Evolutionary conservation across 805 yeast species (phyloP), one percentile per base, ranked within the genome.

Genomic region (Zygotorulaspora florentina): DNA sequence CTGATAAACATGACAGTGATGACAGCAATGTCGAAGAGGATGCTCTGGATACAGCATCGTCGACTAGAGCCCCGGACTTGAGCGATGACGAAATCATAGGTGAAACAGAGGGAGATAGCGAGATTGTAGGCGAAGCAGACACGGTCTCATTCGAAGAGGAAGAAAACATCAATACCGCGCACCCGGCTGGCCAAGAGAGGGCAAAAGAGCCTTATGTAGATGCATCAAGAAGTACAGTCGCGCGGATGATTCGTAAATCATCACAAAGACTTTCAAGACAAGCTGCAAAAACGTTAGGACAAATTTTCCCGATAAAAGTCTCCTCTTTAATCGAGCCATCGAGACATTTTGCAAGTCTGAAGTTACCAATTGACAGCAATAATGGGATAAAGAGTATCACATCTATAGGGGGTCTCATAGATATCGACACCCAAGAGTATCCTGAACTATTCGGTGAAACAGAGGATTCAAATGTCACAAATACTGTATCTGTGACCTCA

Each of bases 261-360:
- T 85, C 93, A 0, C 95, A 86, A 56, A 79, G 77, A 3, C 69
- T 85, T 45, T 90, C 91, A 0, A 69, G 90, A 40, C 80, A 79
- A 51, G 93, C 93, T 1, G 96, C 96, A 0, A 95, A 84, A 56
- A 84, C 81, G 42, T 82, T 89, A 77, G 96, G 95, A 0, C 87
- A 87, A n/a, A 84, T 83, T 50, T 72, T 90, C 17, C 96, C 96
- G 10, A 53, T 55, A 16, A 80, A 85, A 43, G 81, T 90, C 33
- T 79, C 87, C 9, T 86, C 95, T 2, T 82, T 90, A 47, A 69
- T 90, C 56, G 96, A 90, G 59, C 95, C 96, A 11, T 79, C 86
- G 17, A 75, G 99, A 51, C 96, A 90, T 60, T 93, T 87, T 73
- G 97, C 98, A 0, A 86, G 81, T 42, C 73, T 91, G 53, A 89